A percentile compares a stretch with the other conserved stretches of the same genome.
These are phyloP conservation scores for Trypanosoma brucei DNA, from an alignment of 208 protist species.

Conservation along the genomic window DNA sequence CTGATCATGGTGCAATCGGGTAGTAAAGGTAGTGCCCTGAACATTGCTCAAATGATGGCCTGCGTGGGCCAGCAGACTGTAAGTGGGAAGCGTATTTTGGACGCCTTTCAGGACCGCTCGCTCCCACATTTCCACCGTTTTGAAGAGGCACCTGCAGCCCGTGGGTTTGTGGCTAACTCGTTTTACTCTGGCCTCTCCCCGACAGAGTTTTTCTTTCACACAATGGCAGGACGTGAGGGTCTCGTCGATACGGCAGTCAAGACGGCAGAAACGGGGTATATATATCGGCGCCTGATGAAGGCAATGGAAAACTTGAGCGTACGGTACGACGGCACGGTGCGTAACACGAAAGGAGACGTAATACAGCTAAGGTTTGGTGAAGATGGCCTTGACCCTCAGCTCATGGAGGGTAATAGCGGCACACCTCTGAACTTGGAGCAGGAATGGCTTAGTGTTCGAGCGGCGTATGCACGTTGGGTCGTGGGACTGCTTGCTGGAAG, in stretches of 20 bases:
- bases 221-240: constrained; percentile 97
- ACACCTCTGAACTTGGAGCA: constrained; percentile 77
- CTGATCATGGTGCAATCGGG: constrained; percentile 99
- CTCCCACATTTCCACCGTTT: constrained; percentile 97
- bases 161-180: constrained; percentile 98
- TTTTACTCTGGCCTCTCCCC: constrained; percentile 98
- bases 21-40: constrained; percentile 97
- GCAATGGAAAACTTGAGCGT: constrained; percentile 98
- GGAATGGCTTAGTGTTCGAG: constrained; percentile 69
- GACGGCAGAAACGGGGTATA: constrained; percentile 99
- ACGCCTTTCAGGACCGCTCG: constrained; percentile 97
- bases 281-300: constrained; percentile 99
- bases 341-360: constrained; percentile 90
- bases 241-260: constrained; percentile 99
- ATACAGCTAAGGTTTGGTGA: constrained; percentile 98
- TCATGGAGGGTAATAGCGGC: constrained; percentile 93
- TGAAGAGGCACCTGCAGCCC: constrained; percentile 84
- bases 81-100: constrained; percentile 94
- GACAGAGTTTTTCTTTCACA: constrained; percentile 99
- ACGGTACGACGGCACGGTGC: constrained; percentile 98
- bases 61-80: constrained; percentile 99
- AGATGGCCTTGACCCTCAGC: constrained; percentile 97
- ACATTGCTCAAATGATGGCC: constrained; percentile 99
- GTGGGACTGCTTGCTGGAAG: constrained; percentile 1
- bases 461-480: constrained; percentile 47